Evolutionary conservation across 352 stramenopile genomes (phyloP), one percentile per base, ranked within the genome.

Genomic region (Phytophthora vignae): DNA sequence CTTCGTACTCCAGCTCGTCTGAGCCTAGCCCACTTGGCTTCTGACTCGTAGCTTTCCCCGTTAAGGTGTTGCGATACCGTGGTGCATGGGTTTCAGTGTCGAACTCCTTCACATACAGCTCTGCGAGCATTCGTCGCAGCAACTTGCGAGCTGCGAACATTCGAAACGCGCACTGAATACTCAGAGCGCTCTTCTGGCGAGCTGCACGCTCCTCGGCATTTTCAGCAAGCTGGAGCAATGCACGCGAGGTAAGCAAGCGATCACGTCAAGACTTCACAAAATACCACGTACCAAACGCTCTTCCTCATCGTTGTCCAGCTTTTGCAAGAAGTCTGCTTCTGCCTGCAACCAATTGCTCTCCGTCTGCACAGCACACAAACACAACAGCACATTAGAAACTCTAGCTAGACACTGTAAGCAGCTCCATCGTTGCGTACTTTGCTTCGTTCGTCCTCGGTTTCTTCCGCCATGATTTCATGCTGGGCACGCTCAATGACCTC

Each of bases 81-180:
- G 84, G 54, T 8, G 69, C 60, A 17, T 81, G 70, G 11, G 64
- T 81, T 12, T 70, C 49, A 9, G 64, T 54, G 42, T 92, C 73
- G 44, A 90, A 92, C 21, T 91, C 79, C 53, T 92, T 93, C 11
- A 87, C 70, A 57, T 90, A 88, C 29, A 79, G 60, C 29, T 71
- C 56, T 15, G 74, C 64, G 46, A 93, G 82, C 62, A 90, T 78
- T 11, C 72, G 54, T 9, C 83, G 79, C 12, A 95, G 74, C 3
- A 79, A 57, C 60, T 84, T 82, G 9, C 82, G 72, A 3, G 85
- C 85, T 3, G 77, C 62, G 54, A 85, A 92, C 75, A 86, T 80
- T 4, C 85, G 85, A 33, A 84, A 90, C 3, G 72, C 84, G 38
- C 83, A 83, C 60, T 93, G 84, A 42, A 95, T 75, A 3, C 60